Conservation (phyloP, 2,329 filamentous ascomycete species). For the Myriosclerotinia curreyana region DNA sequence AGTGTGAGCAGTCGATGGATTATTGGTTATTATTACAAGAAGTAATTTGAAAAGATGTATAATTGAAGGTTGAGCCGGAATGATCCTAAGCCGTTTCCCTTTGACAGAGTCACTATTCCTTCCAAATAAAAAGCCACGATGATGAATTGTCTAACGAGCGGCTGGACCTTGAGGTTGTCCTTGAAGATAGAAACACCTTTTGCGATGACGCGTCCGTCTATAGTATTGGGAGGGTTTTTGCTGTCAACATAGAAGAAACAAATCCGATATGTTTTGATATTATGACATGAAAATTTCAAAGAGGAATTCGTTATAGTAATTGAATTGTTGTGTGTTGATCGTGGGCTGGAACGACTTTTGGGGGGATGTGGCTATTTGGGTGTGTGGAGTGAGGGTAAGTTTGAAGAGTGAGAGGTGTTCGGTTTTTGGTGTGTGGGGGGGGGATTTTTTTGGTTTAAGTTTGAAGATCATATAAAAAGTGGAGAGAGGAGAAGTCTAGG, state of each 20-base stretch:
- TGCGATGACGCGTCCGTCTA: constrained; percentile 37
- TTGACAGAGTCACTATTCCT: constrained; percentile 18
- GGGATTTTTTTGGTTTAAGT: neutral
- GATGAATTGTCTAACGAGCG: constrained; percentile 34
- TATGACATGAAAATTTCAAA: constrained; percentile 24
- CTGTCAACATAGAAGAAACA: constrained; percentile 26
- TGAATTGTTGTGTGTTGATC: constrained; percentile 10
- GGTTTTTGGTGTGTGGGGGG: neutral
- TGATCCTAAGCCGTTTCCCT: neutral
- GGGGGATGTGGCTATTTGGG: constrained; percentile 19
- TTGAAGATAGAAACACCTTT: constrained; percentile 31
- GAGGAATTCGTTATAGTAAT: constrained; percentile 3
- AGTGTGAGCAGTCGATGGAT: constrained; percentile 15
- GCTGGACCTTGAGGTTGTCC: constrained; percentile 37
- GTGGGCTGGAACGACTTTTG: constrained; percentile 11
- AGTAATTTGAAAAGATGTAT: neutral
- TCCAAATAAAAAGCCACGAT: constrained; percentile 1
- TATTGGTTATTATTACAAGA: constrained; percentile 12
- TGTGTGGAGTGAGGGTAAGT: too few relatives aligned
- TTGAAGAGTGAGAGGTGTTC: constrained; percentile 10
- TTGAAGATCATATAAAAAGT: too few relatives aligned
- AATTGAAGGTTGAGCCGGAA: constrained; percentile 4
- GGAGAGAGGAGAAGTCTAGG: neutral
- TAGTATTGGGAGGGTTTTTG: constrained; percentile 21
- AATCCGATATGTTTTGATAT: constrained; percentile 28